Base-by-base conservation (phyloP, 1,284 basidiomycete species). In the Limonomyces culmigenus region DNA sequence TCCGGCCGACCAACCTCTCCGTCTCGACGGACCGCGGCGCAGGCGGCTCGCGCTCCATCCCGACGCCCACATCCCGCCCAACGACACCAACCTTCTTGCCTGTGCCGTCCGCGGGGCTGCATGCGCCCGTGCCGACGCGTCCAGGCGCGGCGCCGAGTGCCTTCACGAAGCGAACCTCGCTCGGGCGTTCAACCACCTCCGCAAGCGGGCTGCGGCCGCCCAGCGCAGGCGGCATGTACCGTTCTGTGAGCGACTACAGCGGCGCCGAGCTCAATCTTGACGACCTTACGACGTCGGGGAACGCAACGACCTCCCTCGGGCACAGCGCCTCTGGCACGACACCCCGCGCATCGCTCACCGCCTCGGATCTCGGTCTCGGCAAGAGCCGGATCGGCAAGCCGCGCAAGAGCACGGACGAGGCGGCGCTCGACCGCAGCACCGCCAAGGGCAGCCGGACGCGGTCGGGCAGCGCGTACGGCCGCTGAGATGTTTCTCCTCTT, bases 41-140 rank as follows among this genome's bases (percentile, higher is more conserved):
- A n/a, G n/a, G 23, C n/a, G 70, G 70, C 14, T 55, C 63, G 23
- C 70, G 69, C 44, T 72, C 74, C 12, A 67, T 78, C 38, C 63
- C 70, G 3, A 74, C 75, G 76, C 33, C 16, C 23, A n/a, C 58
- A n/a, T 27, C 23, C 63, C 3, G 78, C 77, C 80, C 79, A 5
- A 51, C 74, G 8, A 80, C 80, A 13, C 80, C 79, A 2, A 80
- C 78, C 15, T 75, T 76, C 46, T 58, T 84, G 16, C 78, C 80
- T 8, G 42, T 80, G 17, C 74, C 78, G 23, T 27, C 23, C 23
- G 23, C 23, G 8, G 8, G 23, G n/a, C 23, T n/a, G 23, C n/a
- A 8, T 8, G 8, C 23, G 23, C 8, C 23, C 23, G 23, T 8
- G 23, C 23, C 23, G 23, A 27, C 23, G n/a, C 23, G 23, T n/a